Conservation (phyloP, 2,329 filamentous ascomycete species). For the Xylaria sp. region DNA sequence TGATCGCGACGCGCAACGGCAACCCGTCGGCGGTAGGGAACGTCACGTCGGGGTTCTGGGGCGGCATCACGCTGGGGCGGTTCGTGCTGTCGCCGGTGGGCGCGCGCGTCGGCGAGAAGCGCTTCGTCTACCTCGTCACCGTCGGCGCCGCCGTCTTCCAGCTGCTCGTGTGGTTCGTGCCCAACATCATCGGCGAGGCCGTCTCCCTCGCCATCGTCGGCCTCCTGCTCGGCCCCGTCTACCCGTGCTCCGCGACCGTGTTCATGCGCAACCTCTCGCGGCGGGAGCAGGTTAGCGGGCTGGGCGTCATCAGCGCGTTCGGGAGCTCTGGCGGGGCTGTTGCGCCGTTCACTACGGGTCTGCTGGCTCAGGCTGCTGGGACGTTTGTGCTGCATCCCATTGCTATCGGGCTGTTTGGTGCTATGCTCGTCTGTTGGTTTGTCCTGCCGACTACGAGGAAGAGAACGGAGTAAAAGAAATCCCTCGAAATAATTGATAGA, state of each 20-base stretch:
- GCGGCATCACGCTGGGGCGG: constrained; percentile 78
- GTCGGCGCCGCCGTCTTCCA: constrained; percentile 73
- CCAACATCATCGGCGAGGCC: constrained; percentile 76
- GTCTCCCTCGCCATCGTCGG: constrained; percentile 77
- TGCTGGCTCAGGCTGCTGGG: constrained; percentile 69
- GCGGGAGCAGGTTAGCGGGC: constrained; percentile 68
- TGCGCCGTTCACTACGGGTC: constrained; percentile 72
- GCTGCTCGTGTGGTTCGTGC: constrained; percentile 81
- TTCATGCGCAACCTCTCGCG: constrained; percentile 70
- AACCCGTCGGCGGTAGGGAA: constrained; percentile 79
- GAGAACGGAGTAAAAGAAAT: constrained; percentile 62
- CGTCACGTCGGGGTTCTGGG: constrained; percentile 78
- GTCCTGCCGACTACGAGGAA: constrained; percentile 66
- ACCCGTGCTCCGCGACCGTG: constrained; percentile 75
- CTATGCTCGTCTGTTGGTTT: constrained; percentile 75
- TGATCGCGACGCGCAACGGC: constrained; percentile 77
- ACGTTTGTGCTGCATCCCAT: constrained; percentile 75
- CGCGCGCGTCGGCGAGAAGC: constrained; percentile 74
- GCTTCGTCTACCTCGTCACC: constrained; percentile 72
- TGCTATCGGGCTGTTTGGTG: constrained; percentile 70
- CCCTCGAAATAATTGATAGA: not conserved
- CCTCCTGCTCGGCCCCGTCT: constrained; percentile 80
- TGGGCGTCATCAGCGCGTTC: constrained; percentile 75
- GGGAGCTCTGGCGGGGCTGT: constrained; percentile 75
- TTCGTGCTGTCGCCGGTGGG: constrained; percentile 76